Percentiles rank a stretch among this genome's conserved stretches.
These are phyloP conservation scores for Globomyces pollinis-pini DNA, from an alignment of 192 early-diverging fungal genomes.

Conservation along the genomic window DNA sequence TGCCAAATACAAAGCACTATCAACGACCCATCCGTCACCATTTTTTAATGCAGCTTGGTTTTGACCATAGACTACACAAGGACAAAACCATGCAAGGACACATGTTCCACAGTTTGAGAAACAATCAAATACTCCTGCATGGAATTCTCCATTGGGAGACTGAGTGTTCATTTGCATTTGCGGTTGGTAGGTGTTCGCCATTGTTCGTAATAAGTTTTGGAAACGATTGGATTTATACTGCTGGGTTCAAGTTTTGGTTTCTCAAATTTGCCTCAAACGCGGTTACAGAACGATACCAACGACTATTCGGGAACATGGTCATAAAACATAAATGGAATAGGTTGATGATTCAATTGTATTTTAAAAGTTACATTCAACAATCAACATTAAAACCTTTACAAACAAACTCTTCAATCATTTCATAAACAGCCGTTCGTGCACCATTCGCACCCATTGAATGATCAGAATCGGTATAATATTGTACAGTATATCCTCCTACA, in stretches of 20 bases:
- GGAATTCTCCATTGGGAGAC: not conserved
- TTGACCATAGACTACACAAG: slow-evolving; percentile 18
- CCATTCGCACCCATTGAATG: slow-evolving; percentile 74
- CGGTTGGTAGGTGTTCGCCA: no score
- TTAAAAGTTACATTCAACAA: no score
- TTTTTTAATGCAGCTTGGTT: slow-evolving; percentile 27
- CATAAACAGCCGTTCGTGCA: slow-evolving; percentile 63
- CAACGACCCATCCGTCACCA: slow-evolving; percentile 14
- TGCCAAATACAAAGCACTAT: slow-evolving; percentile 11
- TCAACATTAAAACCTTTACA: slow-evolving; percentile 1
- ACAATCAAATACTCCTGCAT: not conserved
- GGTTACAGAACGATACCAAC: no score
- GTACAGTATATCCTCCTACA: slow-evolving; percentile 75
- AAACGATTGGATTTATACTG: no score
- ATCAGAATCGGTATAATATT: slow-evolving; percentile 84
- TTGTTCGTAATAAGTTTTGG: no score
- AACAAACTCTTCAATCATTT: slow-evolving; percentile 39
- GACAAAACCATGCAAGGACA: slow-evolving; percentile 10
- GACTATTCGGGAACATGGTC: no score
- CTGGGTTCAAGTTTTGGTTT: no score
- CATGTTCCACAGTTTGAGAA: slow-evolving; percentile 17
- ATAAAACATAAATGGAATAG: no score
- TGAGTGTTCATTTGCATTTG: not conserved
- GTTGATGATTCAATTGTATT: no score
- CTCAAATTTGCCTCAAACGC: no score